Conservation (phyloP, 371 early-diverging fungal genomes). For the Mortierella sp. region DNA sequence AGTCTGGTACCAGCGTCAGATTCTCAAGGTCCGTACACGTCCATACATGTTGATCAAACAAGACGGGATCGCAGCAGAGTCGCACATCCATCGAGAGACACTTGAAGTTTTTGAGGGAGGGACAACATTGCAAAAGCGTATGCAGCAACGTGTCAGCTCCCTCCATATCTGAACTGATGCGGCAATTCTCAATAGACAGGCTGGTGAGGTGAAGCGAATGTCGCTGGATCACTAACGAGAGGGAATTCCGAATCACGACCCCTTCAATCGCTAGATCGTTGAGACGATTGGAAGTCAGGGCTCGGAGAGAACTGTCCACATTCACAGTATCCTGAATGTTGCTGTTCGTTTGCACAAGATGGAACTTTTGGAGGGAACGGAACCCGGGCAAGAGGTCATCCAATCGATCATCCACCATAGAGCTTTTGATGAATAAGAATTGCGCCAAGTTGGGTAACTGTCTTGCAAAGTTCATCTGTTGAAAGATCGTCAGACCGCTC, state of each 20-base stretch:
- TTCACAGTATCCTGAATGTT: no score
- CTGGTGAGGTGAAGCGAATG: no score
- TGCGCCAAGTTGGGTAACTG: not conserved
- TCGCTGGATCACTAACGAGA: no score
- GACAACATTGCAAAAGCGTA: slow-evolving; percentile 8
- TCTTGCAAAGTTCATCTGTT: not conserved
- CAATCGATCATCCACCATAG: not conserved
- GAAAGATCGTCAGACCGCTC: not conserved
- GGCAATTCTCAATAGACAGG: not conserved
- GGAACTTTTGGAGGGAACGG: not conserved
- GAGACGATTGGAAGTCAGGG: no score
- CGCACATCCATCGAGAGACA: not conserved
- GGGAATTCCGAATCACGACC: no score
- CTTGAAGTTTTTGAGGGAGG: not conserved
- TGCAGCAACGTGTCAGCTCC: not conserved
- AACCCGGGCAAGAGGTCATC: not conserved
- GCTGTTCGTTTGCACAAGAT: no score
- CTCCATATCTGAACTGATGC: no score
- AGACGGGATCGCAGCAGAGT: slow-evolving; percentile 4
- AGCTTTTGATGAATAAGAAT: not conserved
- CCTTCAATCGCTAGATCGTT: no score
- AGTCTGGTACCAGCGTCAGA: slow-evolving; percentile 7
- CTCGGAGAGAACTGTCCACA: no score
- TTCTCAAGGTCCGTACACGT: slow-evolving; percentile 5
- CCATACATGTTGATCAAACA: slow-evolving; percentile 15